phyloP scores from a whole-genome alignment of 75 land plant species.

The Isoetes taiwanensis region DNA sequence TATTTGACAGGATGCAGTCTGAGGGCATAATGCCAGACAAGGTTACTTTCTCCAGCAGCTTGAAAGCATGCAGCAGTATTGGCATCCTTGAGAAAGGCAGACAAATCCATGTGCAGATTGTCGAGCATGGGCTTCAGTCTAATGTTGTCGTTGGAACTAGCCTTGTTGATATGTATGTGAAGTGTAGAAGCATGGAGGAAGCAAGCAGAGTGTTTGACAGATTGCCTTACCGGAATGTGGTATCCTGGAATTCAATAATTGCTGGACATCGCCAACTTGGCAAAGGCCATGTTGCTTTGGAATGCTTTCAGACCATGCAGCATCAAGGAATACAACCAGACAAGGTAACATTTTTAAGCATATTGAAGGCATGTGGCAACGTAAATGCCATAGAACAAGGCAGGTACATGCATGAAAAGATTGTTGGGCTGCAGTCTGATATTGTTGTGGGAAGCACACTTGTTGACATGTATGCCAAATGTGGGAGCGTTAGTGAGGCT shows the following conservation, averaged over 20 bases:
- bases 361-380: conserved; percentile 41
- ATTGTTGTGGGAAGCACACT: too few species aligned
- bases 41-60: conserved; percentile 26
- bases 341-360: conserved; percentile 19
- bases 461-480: too few species aligned
- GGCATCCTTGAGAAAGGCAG: conserved; percentile 8
- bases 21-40: conserved; percentile 12
- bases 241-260: conserved; percentile 33
- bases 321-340: conserved; percentile 24
- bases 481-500: too few species aligned
- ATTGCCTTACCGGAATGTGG: conserved; percentile 22
- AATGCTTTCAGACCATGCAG: conserved; percentile 18
- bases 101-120: conserved; percentile 26
- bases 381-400: too few species aligned
- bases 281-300: conserved; percentile 16
- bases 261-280: conserved; percentile 27
- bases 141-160: conserved; percentile 31
- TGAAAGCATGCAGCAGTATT: conserved; percentile 16
- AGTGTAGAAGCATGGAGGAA: conserved; percentile 26
- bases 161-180: conserved; percentile 34
- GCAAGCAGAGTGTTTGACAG: conserved; percentile 15
- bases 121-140: conserved; percentile 19
- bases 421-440: too few species aligned
- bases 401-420: too few species aligned
- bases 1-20: conserved; percentile 19